Base-by-base conservation (phyloP, 352 stramenopile genomes). In the Phytophthora aleatoria region DNA sequence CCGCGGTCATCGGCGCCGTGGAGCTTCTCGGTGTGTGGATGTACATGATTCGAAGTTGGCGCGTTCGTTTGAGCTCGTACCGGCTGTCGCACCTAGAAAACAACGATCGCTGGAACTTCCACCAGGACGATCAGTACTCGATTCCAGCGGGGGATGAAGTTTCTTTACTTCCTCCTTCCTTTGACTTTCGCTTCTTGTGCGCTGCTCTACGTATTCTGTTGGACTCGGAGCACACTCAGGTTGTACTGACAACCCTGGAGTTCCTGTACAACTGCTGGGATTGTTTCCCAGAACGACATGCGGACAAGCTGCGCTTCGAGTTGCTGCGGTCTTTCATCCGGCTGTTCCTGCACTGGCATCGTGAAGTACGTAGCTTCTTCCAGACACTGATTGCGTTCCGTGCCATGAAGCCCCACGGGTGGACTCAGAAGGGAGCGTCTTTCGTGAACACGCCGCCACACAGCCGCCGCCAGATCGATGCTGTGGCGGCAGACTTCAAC, bases 21-120 rank as follows among this genome's bases (percentile, higher is more conserved):
- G 88, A 96, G 57, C 77, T 96, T 20, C 77, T 96, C 10, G 88
- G 88, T 10, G 88, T 96, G 7, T 96, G 88, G 88, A 94, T 96
- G 87, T 95, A 96, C 59, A 95, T 96, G 87, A 96, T 96, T 63
- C 82, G 88, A 82, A 95, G 85, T 69, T 96, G 88, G 88, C 88
- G 88, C 38, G 87, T 96, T 44, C 85, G 88, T 8, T 57, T 96
- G 27, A 81, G 86, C 42, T 96, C 88, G 16, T 96, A 96, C 55
- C 85, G 88, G 2, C 59, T 96, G 10, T 95, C 88, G 5, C 88
- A 96, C 55, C 54, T 96, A 26, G 88, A 96, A 65, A 96, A 94
- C 65, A 95, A 95, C 50, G 88, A 96, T 63, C 85, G 87, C 20
- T 96, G 88, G 88, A 95, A 95, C 57, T 96, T 96, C 50, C 87